Percentiles rank a stretch among this genome's conserved stretches.
Conservation (phyloP, 1,139 yeast species). For the Suhomyces atakaporum region DNA sequence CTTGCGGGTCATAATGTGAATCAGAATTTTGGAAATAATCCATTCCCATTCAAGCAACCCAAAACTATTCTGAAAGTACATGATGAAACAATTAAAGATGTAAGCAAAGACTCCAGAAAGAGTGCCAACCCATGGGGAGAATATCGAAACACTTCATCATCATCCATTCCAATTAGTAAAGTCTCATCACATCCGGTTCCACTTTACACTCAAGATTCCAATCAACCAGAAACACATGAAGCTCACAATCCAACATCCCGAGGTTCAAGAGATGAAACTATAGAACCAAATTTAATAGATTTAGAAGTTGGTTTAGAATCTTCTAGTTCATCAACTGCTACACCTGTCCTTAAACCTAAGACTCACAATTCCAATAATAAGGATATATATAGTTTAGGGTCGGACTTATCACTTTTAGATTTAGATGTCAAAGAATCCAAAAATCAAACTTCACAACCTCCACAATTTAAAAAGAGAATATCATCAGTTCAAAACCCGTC, state of each 20-base stretch:
- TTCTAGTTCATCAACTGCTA: constrained; percentile 28
- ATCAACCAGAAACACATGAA: constrained; percentile 1
- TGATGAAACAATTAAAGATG: constrained; percentile 4
- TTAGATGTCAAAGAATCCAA: constrained; percentile 29
- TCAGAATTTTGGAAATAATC: constrained; percentile 2
- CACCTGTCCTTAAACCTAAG: constrained; percentile 25
- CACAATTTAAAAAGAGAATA: constrained; percentile 34
- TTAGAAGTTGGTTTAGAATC: constrained; percentile 43
- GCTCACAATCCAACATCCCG: constrained; percentile 2
- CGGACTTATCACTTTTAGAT: constrained; percentile 36
- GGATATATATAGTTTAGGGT: constrained; percentile 16
- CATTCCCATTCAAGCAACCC: constrained; percentile 11
- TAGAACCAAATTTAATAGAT: constrained; percentile 35
- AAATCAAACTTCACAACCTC: constrained; percentile 8
- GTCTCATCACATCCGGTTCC: constrained; percentile 7
- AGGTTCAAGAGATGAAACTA: constrained; percentile 5
- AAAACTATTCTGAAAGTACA: constrained; percentile 1
- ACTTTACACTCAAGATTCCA: neutral
- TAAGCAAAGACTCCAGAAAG: constrained; percentile 10
- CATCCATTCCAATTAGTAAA: constrained; percentile 10
- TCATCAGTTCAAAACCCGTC: constrained; percentile 36
- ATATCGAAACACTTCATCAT: constrained; percentile 11
- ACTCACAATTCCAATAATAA: constrained; percentile 10
- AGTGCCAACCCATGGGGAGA: constrained; percentile 27
- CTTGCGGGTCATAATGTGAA: neutral